Percentiles rank a stretch among this genome's conserved stretches.
phyloP scores from a whole-genome alignment of 148 eudicot species.

The Fagopyrum esculentum region DNA sequence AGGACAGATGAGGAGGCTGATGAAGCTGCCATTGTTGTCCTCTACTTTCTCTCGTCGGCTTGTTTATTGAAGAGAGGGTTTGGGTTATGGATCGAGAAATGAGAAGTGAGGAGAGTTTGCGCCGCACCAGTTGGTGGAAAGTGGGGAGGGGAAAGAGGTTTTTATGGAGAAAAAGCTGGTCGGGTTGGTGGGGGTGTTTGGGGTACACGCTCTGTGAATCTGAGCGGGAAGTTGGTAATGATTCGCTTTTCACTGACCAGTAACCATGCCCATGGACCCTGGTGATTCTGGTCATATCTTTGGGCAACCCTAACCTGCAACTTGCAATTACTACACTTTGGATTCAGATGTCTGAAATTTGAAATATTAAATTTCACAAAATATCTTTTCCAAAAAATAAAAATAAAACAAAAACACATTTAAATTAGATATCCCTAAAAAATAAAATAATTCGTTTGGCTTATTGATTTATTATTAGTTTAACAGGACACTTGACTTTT shows the following conservation, averaged over 20 bases:
- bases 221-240: constrained; percentile 16
- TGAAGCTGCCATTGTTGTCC: constrained; percentile 32
- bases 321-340: too few species aligned
- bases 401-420: too few species aligned
- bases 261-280: neutral
- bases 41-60: neutral
- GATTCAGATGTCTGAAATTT: too few species aligned
- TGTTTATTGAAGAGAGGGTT: neutral
- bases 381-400: too few species aligned
- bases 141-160: neutral
- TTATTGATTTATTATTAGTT: too few species aligned
- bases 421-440: too few species aligned
- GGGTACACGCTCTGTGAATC: constrained; percentile 17
- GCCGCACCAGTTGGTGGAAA: constrained; percentile 9
- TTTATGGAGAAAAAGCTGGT: neutral
- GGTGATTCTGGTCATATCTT: neutral
- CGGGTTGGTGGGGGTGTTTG: neutral
- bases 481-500: too few species aligned
- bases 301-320: too few species aligned
- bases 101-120: neutral
- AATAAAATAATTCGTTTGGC: too few species aligned
- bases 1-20: constrained; percentile 20
- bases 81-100: neutral
- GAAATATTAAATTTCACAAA: too few species aligned
- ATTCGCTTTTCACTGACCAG: too few species aligned